Conservation (phyloP, 805 yeast species). For the Candida argentea region DNA sequence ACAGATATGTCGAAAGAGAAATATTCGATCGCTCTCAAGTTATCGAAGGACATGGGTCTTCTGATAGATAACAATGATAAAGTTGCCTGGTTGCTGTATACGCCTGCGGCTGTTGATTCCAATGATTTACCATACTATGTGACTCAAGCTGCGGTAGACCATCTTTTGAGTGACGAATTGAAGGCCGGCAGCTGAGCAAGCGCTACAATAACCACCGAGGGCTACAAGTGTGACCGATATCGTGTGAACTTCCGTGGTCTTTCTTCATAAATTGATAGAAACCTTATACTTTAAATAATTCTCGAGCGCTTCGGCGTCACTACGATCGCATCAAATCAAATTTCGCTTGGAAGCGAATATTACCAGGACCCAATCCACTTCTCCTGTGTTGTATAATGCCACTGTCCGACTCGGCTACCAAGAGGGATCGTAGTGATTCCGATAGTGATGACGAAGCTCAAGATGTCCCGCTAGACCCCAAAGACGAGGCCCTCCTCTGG, state of each 20-base stretch:
- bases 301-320: too few species aligned
- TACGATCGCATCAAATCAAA: too few species aligned
- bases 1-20: constrained; percentile 2
- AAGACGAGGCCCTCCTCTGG: constrained; percentile 36
- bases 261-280: too few species aligned
- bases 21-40: constrained; percentile 25
- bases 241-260: too few species aligned
- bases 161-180: constrained; percentile 19
- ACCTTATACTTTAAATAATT: too few species aligned
- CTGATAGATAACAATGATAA: constrained; percentile 31
- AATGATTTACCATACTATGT: constrained; percentile 58
- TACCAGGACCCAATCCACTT: too few species aligned
- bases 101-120: constrained; percentile 34
- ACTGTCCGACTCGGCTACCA: too few species aligned
- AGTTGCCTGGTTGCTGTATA: constrained; percentile 31
- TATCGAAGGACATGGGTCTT: constrained; percentile 34
- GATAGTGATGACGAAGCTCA: constrained; percentile 7
- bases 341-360: too few species aligned
- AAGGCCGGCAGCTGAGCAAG: not conserved
- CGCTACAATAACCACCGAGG: too few species aligned
- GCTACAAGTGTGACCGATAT: too few species aligned
- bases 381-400: too few species aligned
- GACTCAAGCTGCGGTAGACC: constrained; percentile 33
- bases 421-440: too few species aligned
- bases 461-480: constrained; percentile 34